Evolutionary conservation across 148 eudicot species (phyloP).

Genomic region (Beta vulgaris): DNA sequence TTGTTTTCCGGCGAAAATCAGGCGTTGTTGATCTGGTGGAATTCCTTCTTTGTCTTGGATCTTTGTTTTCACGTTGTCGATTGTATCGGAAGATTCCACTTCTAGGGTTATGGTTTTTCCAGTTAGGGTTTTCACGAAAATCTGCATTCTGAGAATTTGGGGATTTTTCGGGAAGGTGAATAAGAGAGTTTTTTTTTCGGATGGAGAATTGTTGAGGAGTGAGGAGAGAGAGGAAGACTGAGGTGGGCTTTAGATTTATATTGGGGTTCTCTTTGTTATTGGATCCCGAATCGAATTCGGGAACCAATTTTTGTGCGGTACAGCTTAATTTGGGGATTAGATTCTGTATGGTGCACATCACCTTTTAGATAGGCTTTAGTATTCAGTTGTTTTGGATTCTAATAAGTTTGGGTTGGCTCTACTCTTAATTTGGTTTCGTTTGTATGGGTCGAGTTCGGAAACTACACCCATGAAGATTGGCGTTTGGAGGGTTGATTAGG

Average conservation of each 20-base stretch:
- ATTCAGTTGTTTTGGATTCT: too few relatives aligned
- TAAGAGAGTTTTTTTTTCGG: too few relatives aligned
- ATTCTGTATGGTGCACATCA: background rate
- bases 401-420: too few relatives aligned
- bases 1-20: conserved; percentile 7
- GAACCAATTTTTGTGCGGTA: background rate
- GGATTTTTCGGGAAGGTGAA: background rate
- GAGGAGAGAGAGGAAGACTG: background rate
- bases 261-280: background rate
- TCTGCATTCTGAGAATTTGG: background rate
- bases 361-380: background rate
- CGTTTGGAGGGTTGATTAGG: too few relatives aligned
- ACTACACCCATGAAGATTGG: too few relatives aligned
- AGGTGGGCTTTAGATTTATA: background rate
- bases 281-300: background rate
- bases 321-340: background rate
- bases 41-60: conserved; percentile 12
- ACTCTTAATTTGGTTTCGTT: too few relatives aligned
- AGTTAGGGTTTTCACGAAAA: conserved; percentile 14
- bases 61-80: conserved; percentile 3
- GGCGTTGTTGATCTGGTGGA: conserved; percentile 7
- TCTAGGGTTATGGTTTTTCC: conserved; percentile 7
- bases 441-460: too few relatives aligned
- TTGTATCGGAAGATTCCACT: conserved; percentile 4
- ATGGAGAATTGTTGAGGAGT: too few relatives aligned